Percentiles rank a stretch among this genome's conserved stretches.
These are phyloP conservation scores for Clavulina sp. DNA, from an alignment of 768 basidiomycete species.

Conservation along the genomic window DNA sequence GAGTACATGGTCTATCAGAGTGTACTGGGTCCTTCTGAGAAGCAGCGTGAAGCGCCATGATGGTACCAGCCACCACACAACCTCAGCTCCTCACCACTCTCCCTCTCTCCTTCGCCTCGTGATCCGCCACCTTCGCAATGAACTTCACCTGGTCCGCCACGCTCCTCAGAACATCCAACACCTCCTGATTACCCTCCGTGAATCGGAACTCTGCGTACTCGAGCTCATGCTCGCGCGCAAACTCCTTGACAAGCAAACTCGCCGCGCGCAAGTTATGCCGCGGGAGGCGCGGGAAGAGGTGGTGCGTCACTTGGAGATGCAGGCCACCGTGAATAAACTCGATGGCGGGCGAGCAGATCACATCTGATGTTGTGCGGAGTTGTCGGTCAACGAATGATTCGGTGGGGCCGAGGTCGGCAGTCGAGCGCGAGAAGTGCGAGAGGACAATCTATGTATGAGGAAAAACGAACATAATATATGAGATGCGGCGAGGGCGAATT, in stretches of 20 bases:
- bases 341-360: constrained; percentile 67
- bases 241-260: constrained; percentile 69
- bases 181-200: constrained; percentile 67
- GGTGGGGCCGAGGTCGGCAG: constrained; percentile 69
- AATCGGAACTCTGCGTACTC: constrained; percentile 88
- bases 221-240: constrained; percentile 67
- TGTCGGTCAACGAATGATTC: constrained; percentile 93
- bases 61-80: too few relatives aligned
- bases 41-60: too few relatives aligned
- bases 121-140: constrained; percentile 62
- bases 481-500: neutral
- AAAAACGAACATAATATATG: neutral
- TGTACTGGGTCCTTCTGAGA: too few relatives aligned
- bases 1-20: too few relatives aligned
- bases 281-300: constrained; percentile 89
- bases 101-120: constrained; percentile 22
- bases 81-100: neutral
- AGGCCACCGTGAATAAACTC: constrained; percentile 94
- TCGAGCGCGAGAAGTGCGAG: constrained; percentile 94
- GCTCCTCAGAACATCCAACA: constrained; percentile 58
- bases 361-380: constrained; percentile 92
- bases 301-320: constrained; percentile 93
- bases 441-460: constrained; percentile 87
- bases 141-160: constrained; percentile 83
- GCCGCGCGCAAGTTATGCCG: constrained; percentile 81